These are phyloP conservation scores for Auriscalpium orientale DNA, from an alignment of 768 basidiomycete species.

Conservation along the genomic window DNA sequence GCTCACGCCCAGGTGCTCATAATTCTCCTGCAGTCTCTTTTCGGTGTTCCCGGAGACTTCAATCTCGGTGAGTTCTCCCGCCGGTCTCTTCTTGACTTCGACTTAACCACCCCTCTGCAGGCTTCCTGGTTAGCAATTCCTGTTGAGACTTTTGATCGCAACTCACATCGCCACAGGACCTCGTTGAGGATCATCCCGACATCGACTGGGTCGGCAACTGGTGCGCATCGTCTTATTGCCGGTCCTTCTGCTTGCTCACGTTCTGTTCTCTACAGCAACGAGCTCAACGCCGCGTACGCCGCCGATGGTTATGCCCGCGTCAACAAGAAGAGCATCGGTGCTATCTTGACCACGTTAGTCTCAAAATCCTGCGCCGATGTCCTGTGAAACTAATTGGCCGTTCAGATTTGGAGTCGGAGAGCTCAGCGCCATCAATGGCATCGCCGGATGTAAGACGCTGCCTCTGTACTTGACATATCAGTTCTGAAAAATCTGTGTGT, in stretches of 20 bases:
- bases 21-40: slow-evolving; percentile 49
- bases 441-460: slow-evolving; percentile 54
- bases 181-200: slow-evolving; percentile 68
- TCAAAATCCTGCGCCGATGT: background rate
- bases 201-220: slow-evolving; percentile 88
- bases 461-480: background rate
- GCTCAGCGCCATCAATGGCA: slow-evolving; percentile 77
- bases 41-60: slow-evolving; percentile 85
- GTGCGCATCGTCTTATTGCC: slow-evolving; percentile 27
- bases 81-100: background rate
- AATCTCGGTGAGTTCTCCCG: slow-evolving; percentile 44
- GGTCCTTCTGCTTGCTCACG: background rate
- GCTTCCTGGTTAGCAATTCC: slow-evolving; percentile 38
- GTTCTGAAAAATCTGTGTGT: background rate
- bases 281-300: slow-evolving; percentile 84
- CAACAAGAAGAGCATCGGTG: slow-evolving; percentile 66
- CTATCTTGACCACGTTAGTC: slow-evolving; percentile 68
- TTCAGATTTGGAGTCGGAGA: slow-evolving; percentile 89
- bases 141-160: background rate
- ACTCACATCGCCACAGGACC: slow-evolving; percentile 42
- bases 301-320: slow-evolving; percentile 91
- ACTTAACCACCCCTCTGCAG: slow-evolving; percentile 2
- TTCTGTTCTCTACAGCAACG: slow-evolving; percentile 45
- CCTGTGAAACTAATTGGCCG: background rate
- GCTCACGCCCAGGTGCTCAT: background rate